Base-by-base conservation (phyloP, 805 yeast species). In the Metschnikowia matae region DNA sequence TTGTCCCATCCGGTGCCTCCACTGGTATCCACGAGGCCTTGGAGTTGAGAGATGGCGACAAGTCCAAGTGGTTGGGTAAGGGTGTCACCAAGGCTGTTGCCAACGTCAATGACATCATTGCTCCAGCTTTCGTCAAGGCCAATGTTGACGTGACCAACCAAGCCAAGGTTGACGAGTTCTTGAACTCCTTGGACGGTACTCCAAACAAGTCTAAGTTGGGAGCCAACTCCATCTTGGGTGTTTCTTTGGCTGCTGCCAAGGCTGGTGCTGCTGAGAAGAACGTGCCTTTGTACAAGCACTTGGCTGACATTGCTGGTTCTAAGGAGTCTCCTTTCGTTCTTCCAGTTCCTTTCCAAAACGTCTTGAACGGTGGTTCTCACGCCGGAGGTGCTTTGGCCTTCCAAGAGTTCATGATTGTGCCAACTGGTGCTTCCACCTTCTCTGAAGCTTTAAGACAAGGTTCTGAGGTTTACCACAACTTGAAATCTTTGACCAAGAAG, bases 381-480 rank as follows among this genome's bases (percentile, higher is more conserved):
- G 99, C 99, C 69, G 99, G 99, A 81, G 99, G 99, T 80, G 85
- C 92, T 71, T 81, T 92, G 63, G 99, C 99, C 66, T 84, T 92
- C 86, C 99, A 92, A 83, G 99, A 92, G 82, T 92, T 92, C 83
- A 94, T 92, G 98, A 89, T 92, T 78, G 98, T 88, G 58, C 98
- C 99, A 78, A 79, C 87, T 62, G 92, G 84, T 66, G 97, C 96
- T 64, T 78, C 83, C 65, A 67, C 92, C 55, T 94, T 92, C 85
- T 71, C 95, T 60, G 98, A 92, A 79, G 98, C 96, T 65, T 77
- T 94, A 75, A 89, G 97, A 82, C 87, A 89, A 61, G 98, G 98
- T 74, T 74, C 96, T 57, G 99, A 92, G 82, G 97, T 91, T 64
- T 92, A 92, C 94, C 98, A 92, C 85, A 80, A 82, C 79, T 84